Base-by-base conservation (phyloP, 441 rosid species). In the Gossypium davidsonii region DNA sequence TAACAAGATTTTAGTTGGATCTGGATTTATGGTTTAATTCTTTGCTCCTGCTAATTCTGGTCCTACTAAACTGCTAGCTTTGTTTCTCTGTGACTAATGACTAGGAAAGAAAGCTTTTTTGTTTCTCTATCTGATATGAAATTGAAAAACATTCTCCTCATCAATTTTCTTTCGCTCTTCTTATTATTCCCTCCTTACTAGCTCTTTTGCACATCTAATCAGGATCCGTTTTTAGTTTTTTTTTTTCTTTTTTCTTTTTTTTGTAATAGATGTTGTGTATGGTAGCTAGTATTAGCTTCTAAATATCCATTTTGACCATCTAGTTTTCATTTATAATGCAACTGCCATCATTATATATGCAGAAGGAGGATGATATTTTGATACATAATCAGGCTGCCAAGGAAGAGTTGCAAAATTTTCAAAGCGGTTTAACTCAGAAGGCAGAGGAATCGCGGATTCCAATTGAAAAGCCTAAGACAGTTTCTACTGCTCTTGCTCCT, bases 381-480 rank as follows among this genome's bases (percentile, higher is more conserved):
- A 73, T 73, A 63, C 76, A 73, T 18, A 64, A 73, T 15, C 62
- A 73, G 71, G 71, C 53, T 49, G 71, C 76, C 42, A n/a, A 51
- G 61, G 71, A 73, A 63, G 76, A 73, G 26, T 63, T 73, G 76
- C 25, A 26, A 18, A 53, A 63, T 73, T 73, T 34, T 64, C 71
- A n/a, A 39, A 55, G 76, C 37, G 63, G 71, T 73, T 15, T 65
- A 52, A 20, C 60, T 64, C 64, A 63, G 49, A 37, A 53, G 55
- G 42, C 46, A 64, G 71, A 53, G 62, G 58, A 49, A 31, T 26
- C 28, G 6, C 31, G 5, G 42, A 11, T 11, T 2, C 14, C 44
- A 48, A 46, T 28, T 25, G 39, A 58, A 61, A 61, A 61, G 62
- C 68, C 59, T 3, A 28, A 37, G 25, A 17, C 31, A 6, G 48